phyloP scores from a whole-genome alignment of 2,329 filamentous ascomycete genomes.

The Hortaea werneckii region DNA sequence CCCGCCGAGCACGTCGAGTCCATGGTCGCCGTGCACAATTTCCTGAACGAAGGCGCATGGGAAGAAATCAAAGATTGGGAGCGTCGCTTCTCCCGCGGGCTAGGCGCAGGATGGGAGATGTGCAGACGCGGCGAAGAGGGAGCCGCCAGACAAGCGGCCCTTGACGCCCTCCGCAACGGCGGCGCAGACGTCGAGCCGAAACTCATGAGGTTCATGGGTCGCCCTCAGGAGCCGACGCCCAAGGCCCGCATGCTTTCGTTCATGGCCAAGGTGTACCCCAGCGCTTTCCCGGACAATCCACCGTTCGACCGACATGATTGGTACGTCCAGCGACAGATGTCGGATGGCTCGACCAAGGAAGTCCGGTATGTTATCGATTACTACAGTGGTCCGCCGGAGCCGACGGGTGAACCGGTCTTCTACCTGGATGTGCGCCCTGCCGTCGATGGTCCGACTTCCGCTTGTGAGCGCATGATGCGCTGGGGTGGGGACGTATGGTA shows the following conservation, averaged over 20 bases:
- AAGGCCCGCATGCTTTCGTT: slow-evolving; percentile 79
- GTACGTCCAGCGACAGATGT: slow-evolving; percentile 68
- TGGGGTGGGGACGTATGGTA: slow-evolving; percentile 96
- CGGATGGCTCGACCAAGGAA: slow-evolving; percentile 59
- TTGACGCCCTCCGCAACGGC: slow-evolving; percentile 16
- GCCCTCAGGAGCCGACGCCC: slow-evolving; percentile 80
- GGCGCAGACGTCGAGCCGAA: slow-evolving; percentile 44
- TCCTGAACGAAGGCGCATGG: slow-evolving; percentile 96
- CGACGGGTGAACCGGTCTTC: slow-evolving; percentile 85
- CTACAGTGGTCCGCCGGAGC: slow-evolving; percentile 73
- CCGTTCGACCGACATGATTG: slow-evolving; percentile 97
- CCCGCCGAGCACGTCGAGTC: slow-evolving; percentile 86
- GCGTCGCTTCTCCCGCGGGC: slow-evolving; percentile 65
- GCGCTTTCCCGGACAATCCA: slow-evolving; percentile 66
- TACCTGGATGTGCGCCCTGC: slow-evolving; percentile 90
- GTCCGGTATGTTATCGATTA: slow-evolving; percentile 96
- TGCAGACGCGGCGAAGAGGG: slow-evolving; percentile 26
- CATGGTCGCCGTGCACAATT: slow-evolving; percentile 98
- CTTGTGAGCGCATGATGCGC: slow-evolving; percentile 70
- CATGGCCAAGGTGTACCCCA: slow-evolving; percentile 68
- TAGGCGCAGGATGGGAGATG: slow-evolving; percentile 40
- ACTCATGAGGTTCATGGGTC: slow-evolving; percentile 76
- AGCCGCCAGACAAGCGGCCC: slow-evolving; percentile 13
- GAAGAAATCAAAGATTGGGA: slow-evolving; percentile 92
- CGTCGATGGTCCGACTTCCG: slow-evolving; percentile 66